These are phyloP conservation scores for Gossypium herbaceum DNA, from an alignment of 345 rosid species.

Conservation along the genomic window DNA sequence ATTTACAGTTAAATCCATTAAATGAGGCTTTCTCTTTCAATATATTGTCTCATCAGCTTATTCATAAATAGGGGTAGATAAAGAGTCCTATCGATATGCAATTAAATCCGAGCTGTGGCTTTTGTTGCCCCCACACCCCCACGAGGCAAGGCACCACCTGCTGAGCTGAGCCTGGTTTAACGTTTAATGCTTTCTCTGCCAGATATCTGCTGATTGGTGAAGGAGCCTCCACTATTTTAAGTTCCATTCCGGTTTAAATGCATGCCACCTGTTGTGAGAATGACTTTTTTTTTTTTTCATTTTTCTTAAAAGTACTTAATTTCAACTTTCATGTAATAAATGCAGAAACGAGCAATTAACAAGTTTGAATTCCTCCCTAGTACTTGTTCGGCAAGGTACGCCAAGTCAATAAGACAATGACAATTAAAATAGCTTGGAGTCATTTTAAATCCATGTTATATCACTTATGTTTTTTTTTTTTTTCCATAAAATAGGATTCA, in stretches of 20 bases:
- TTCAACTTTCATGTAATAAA: no score
- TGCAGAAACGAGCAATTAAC: no score
- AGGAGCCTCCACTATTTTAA: slow-evolving; percentile 11
- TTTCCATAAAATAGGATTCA: no score
- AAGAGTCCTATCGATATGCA: slow-evolving; percentile 17
- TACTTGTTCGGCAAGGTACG: no score
- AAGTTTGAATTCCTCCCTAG: no score
- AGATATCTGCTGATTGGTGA: not conserved
- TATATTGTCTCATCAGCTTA: slow-evolving; percentile 10
- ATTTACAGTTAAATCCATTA: not conserved
- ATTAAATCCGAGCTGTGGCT: not conserved
- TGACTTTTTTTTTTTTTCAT: not conserved
- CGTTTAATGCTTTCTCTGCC: not conserved
- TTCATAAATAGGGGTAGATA: slow-evolving; percentile 17
- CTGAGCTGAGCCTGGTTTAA: not conserved
- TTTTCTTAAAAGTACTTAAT: no score
- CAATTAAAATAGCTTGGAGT: no score
- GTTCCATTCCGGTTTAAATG: not conserved
- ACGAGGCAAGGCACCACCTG: not conserved
- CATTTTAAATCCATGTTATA: no score
- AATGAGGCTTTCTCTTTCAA: not conserved
- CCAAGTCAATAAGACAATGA: no score
- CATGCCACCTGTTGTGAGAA: not conserved
- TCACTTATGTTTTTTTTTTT: no score
- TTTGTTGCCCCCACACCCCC: slow-evolving; percentile 5